Evolutionary conservation across 768 basidiomycete species (phyloP).

Genomic region (Leccinellum luteum): DNA sequence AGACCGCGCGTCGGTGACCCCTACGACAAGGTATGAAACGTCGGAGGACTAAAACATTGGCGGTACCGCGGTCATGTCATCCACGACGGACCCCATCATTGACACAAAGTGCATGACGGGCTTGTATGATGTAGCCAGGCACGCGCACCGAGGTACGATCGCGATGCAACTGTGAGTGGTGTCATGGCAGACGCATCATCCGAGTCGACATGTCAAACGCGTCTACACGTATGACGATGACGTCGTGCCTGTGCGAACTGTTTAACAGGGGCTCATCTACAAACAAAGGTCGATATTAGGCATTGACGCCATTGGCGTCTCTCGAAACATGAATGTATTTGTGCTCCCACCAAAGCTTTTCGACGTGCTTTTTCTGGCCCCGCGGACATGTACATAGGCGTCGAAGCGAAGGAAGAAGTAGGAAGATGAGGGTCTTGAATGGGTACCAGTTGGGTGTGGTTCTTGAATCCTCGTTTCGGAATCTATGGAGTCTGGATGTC

Average conservation of each 20-base stretch:
- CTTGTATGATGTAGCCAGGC: not conserved
- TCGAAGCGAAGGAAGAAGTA: not conserved
- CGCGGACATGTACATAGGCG: constrained; percentile 2
- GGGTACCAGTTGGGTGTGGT: not conserved
- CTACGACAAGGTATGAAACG: not conserved
- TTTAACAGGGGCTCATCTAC: no score
- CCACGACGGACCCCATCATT: not conserved
- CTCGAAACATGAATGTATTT: not conserved
- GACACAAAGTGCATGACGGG: not conserved
- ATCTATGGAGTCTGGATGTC: not conserved
- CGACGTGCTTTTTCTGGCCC: not conserved
- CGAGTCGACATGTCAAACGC: not conserved
- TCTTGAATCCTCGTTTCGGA: not conserved
- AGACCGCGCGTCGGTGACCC: not conserved
- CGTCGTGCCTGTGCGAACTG: not conserved
- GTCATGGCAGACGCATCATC: not conserved
- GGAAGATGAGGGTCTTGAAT: not conserved
- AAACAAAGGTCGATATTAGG: not conserved
- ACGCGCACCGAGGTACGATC: not conserved
- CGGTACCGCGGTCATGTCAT: no score
- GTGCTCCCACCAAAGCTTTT: not conserved
- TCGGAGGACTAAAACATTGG: not conserved
- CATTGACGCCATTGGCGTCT: not conserved
- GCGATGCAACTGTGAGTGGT: not conserved
- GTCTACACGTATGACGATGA: not conserved